Conservation (phyloP, 192 early-diverging fungal genomes). For the Linnemannia schmuckeri region DNA sequence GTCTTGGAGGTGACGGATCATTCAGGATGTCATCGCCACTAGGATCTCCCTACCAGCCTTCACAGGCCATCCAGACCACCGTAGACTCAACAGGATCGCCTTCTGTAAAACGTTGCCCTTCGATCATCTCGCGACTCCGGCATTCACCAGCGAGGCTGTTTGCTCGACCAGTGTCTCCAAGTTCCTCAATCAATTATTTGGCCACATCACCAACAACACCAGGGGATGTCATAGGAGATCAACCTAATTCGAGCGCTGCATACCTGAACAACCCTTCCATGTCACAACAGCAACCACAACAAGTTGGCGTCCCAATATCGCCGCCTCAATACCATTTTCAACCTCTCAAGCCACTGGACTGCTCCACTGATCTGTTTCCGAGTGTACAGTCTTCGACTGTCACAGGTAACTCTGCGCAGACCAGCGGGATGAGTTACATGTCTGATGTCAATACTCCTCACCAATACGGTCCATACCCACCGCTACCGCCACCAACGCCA, state of each 20-base stretch:
- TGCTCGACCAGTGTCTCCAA: constrained; percentile 11
- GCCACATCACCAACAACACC: not conserved
- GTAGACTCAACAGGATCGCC: not conserved
- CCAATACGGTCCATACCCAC: not conserved
- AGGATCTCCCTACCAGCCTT: not conserved
- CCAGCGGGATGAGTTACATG: not conserved
- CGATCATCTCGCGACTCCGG: constrained; percentile 7
- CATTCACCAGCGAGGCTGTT: constrained; percentile 17
- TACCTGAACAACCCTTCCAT: not conserved
- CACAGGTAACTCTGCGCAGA: not conserved
- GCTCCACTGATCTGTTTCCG: constrained; percentile 35
- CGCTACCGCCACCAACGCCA: not conserved
- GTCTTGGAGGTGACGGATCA: not conserved
- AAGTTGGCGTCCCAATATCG: not conserved
- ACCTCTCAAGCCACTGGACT: constrained; percentile 26
- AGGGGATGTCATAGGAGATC: not conserved
- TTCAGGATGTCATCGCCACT: not conserved
- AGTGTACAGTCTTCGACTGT: constrained; percentile 6
- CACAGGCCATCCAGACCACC: not conserved
- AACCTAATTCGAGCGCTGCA: not conserved
- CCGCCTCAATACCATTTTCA: not conserved
- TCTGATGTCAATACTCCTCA: not conserved
- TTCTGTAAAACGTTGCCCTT: not conserved
- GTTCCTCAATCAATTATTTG: not conserved
- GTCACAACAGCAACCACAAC: not conserved